A percentile compares a stretch with the other conserved stretches of the same genome.
Evolutionary conservation across 1,284 basidiomycete species (phyloP).

Genomic region (Cryptococcus amylolentus): DNA sequence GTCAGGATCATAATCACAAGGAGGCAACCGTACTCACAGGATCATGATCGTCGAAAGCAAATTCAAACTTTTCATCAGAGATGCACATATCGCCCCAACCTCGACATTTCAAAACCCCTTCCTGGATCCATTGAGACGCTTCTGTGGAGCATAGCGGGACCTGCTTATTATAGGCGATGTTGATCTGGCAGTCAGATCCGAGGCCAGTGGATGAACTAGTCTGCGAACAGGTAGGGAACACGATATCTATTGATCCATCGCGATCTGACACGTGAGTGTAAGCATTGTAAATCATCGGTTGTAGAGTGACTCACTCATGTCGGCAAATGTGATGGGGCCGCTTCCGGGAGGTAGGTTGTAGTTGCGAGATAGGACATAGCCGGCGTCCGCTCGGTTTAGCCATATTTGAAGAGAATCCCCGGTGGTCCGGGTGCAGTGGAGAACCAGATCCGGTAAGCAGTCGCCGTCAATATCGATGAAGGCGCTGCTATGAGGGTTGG

Average conservation of each 20-base stretch:
- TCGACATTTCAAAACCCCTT: slow-evolving; percentile 57
- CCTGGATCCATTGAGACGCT: slow-evolving; percentile 14
- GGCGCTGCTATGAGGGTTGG: slow-evolving; percentile 88
- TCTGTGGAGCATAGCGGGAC: slow-evolving; percentile 65
- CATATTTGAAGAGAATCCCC: slow-evolving; percentile 80
- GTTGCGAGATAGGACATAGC: slow-evolving; percentile 67
- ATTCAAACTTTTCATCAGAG: slow-evolving; percentile 74
- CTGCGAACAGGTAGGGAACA: slow-evolving; percentile 78
- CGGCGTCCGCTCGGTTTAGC: slow-evolving; percentile 73
- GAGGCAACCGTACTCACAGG: slow-evolving; percentile 53
- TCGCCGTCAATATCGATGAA: slow-evolving; percentile 95
- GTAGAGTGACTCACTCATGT: slow-evolving; percentile 66
- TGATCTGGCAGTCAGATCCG: slow-evolving; percentile 73
- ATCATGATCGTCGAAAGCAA: slow-evolving; percentile 62
- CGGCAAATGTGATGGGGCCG: slow-evolving; percentile 82
- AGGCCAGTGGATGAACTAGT: slow-evolving; percentile 65
- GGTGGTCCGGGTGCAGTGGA: slow-evolving; percentile 66
- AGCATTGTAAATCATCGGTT: not conserved
- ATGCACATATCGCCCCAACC: slow-evolving; percentile 75
- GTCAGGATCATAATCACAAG: not conserved
- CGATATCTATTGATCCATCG: slow-evolving; percentile 93
- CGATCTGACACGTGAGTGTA: slow-evolving; percentile 59
- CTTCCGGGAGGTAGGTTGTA: slow-evolving; percentile 71
- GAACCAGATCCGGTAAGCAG: slow-evolving; percentile 91
- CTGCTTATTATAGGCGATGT: slow-evolving; percentile 92